Evolutionary conservation across 78 protist species (phyloP), one percentile per base, ranked within the genome.

Genomic region (Acrasis kona): DNA sequence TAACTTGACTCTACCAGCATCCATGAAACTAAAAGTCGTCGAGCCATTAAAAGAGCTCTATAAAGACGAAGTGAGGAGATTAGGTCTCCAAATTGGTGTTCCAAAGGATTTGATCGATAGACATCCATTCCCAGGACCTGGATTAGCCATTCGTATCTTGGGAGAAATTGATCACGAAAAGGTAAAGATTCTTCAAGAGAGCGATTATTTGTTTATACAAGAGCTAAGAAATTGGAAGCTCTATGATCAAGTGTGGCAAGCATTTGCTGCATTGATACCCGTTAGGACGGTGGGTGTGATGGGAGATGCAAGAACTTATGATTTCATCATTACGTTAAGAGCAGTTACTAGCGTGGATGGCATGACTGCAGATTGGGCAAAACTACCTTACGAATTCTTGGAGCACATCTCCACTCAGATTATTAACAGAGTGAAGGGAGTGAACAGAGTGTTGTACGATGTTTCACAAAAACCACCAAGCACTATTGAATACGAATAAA

Each of bases 91-190:
- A 27, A 80, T 95, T 8, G 97, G 97, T 19, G 83, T 95, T 8
- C 84, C 95, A 7, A 72, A 85, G 7, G 76, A 72, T 0, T 80
- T 95, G 38, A 94, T 95, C 30, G 79, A 84, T 93, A 76, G 98
- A 1, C 98, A 95, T 77, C 98, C 98, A 10, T 95, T 93, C 87
- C 98, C 98, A 0, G 98, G 98, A 0, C 98, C 98, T 5, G 98
- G 97, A 36, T 81, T 95, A 2, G 96, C 96, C 9, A 87, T 94
- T 69, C 92, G 98, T 39, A 81, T 87, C 34, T 42, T 94, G 34
- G 87, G 98, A 80, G 38, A 93, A 0, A 83, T 68, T 19, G 19
- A 19, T 28, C 19, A 67, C 19, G 19, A 19, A 67, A 19, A 19
- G 19, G 19, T 19, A 67, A 67, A 67, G 19, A n/a, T 67, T 67